A percentile compares a stretch with the other conserved stretches of the same genome.
These are phyloP conservation scores for Rhodotorula sphaerocarpa DNA, from an alignment of 768 basidiomycete species.

Conservation along the genomic window DNA sequence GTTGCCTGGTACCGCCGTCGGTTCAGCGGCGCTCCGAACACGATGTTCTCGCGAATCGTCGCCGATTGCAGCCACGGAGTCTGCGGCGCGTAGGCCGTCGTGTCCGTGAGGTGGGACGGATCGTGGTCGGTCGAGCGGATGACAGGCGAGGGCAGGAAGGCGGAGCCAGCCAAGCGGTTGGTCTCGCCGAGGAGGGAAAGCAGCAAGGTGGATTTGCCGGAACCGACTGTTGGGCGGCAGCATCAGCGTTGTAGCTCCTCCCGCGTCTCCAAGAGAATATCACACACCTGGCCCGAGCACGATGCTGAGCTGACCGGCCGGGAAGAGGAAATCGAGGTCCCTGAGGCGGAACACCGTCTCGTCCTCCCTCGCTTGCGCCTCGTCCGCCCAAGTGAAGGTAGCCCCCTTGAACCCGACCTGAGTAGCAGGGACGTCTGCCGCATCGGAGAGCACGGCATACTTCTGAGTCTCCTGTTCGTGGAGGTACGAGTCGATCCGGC, in stretches of 20 bases:
- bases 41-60: conserved; percentile 70
- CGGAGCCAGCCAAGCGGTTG: conserved; percentile 33
- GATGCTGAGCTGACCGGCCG: conserved; percentile 54
- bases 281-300: conserved; percentile 38
- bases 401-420: conserved; percentile 44
- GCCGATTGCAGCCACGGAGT: conserved; percentile 64
- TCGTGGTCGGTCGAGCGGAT: conserved; percentile 22
- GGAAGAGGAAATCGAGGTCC: conserved; percentile 56
- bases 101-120: conserved; percentile 51
- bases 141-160: conserved; percentile 30
- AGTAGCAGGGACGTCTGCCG: conserved; percentile 16
- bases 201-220: conserved; percentile 37
- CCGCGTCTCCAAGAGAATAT: conserved; percentile 51
- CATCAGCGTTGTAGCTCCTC: conserved; percentile 52
- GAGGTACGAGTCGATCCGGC: conserved; percentile 44
- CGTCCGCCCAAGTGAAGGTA: conserved; percentile 38
- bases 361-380: conserved; percentile 19
- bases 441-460: conserved; percentile 38
- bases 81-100: conserved; percentile 63
- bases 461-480: conserved; percentile 46
- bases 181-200: conserved; percentile 39
- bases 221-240: conserved; percentile 15
- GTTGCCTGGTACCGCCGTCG: conserved; percentile 58
- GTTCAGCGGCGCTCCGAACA: conserved; percentile 61
- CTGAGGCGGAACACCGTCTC: conserved; percentile 50